These are phyloP conservation scores for Tuber indicum DNA, from an alignment of 495 filamentous ascomycete genomes.

Conservation along the genomic window DNA sequence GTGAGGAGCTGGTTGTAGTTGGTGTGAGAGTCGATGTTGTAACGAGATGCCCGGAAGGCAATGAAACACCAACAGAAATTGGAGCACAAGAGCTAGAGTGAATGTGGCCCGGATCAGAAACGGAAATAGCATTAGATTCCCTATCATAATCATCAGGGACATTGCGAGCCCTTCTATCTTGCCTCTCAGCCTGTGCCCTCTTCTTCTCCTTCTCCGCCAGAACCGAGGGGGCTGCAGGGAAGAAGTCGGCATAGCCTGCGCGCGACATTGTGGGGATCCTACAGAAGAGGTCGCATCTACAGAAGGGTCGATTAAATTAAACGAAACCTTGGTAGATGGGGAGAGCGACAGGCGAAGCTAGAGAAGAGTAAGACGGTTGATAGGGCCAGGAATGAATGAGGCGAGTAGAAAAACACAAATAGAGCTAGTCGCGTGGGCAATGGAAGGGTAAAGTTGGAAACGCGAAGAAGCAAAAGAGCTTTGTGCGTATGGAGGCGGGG, in stretches of 20 bases:
- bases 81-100: slow-evolving; percentile 19
- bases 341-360: neutral
- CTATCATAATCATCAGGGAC: slow-evolving; percentile 28
- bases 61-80: slow-evolving; percentile 10
- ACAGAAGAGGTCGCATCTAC: slow-evolving; percentile 42
- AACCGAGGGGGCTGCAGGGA: slow-evolving; percentile 73
- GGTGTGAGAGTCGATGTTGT: slow-evolving; percentile 28
- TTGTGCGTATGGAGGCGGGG: neutral
- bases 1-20: slow-evolving; percentile 23
- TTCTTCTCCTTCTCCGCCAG: slow-evolving; percentile 45
- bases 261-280: slow-evolving; percentile 60
- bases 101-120: slow-evolving; percentile 19
- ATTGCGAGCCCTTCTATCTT: slow-evolving; percentile 41
- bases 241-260: slow-evolving; percentile 84
- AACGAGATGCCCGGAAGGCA: neutral
- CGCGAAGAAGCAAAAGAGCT: slow-evolving; percentile 25
- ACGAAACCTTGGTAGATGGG: neutral
- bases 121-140: slow-evolving; percentile 45
- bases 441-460: slow-evolving; percentile 23
- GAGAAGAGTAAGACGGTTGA: slow-evolving; percentile 10
- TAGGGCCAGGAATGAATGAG: slow-evolving; percentile 20
- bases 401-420: slow-evolving; percentile 19
- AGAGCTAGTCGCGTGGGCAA: slow-evolving; percentile 32
- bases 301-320: slow-evolving; percentile 16
- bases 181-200: slow-evolving; percentile 42